A percentile compares a stretch with the other conserved stretches of the same genome.
phyloP scores from a whole-genome alignment of 2,329 filamentous ascomycete genomes.

The Pseudogymnoascus sp. region DNA sequence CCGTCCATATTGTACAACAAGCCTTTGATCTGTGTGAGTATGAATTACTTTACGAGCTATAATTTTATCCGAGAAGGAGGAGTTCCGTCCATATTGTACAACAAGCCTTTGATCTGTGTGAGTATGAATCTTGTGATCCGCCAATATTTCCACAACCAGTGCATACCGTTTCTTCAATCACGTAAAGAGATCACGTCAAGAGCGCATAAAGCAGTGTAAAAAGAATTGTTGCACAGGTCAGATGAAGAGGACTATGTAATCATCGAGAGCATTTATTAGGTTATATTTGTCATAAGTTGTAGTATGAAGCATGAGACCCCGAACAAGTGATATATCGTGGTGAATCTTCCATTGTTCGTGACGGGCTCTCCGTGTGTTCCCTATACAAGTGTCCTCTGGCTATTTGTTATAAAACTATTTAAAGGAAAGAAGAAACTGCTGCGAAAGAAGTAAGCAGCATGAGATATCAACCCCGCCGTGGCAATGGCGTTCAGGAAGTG shows the following conservation, averaged over 20 bases:
- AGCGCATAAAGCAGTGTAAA: not conserved
- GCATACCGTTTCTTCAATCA: not conserved
- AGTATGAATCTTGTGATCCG: not conserved
- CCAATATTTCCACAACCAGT: not conserved
- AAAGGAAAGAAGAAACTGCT: not conserved
- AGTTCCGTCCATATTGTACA: not conserved
- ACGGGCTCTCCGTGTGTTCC: not conserved
- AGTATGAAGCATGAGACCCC: not conserved
- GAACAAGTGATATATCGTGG: not conserved
- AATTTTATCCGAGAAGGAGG: not conserved
- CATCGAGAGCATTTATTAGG: not conserved
- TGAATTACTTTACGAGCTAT: not conserved
- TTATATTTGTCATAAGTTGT: conserved; percentile 1
- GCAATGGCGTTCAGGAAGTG: not conserved
- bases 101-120: not conserved
- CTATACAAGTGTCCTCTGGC: not conserved
- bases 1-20: not conserved
- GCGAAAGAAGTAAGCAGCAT: not conserved
- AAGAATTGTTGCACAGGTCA: not conserved
- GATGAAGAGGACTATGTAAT: not conserved
- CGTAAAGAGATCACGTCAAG: conserved; percentile 3
- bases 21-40: not conserved
- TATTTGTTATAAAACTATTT: not conserved
- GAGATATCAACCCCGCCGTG: not conserved
- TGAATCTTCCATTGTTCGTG: not conserved